Evolutionary conservation across 2,329 filamentous ascomycete genomes (phyloP).

Genomic region (Zalaria sp.): DNA sequence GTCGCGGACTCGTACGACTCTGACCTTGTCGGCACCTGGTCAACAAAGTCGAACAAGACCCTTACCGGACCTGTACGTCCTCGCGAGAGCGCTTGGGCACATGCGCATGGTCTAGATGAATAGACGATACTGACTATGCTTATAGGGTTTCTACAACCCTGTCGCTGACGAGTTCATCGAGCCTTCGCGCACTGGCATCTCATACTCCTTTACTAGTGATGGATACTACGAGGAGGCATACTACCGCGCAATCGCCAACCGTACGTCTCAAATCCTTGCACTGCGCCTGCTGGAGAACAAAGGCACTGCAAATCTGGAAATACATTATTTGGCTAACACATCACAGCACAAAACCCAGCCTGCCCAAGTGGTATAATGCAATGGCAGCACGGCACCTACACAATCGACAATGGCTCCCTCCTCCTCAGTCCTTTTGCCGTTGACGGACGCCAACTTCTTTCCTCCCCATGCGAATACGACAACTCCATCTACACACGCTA

Average conservation of each 20-base stretch:
- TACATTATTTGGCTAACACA: background rate
- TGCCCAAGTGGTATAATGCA: slow-evolving; percentile 55
- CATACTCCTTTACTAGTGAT: slow-evolving; percentile 58
- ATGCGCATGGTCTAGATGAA: background rate
- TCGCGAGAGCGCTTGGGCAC: background rate
- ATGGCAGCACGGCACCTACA: slow-evolving; percentile 57
- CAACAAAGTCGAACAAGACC: slow-evolving; percentile 54
- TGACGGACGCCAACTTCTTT: slow-evolving; percentile 54
- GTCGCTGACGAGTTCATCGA: slow-evolving; percentile 51
- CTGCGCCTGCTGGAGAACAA: background rate
- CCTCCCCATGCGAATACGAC: slow-evolving; percentile 46
- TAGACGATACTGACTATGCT: slow-evolving; percentile 1
- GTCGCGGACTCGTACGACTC: slow-evolving; percentile 1
- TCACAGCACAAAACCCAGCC: slow-evolving; percentile 27
- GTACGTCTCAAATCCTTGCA: slow-evolving; percentile 29
- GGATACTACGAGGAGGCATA: slow-evolving; percentile 56
- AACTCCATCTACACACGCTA: slow-evolving; percentile 49
- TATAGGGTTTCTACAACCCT: slow-evolving; percentile 55
- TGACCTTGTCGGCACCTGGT: slow-evolving; percentile 55
- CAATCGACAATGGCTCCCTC: slow-evolving; percentile 45
- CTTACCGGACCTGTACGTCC: slow-evolving; percentile 51
- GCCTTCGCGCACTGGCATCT: slow-evolving; percentile 52
- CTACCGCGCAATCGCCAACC: slow-evolving; percentile 55
- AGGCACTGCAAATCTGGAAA: background rate
- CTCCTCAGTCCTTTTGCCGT: slow-evolving; percentile 45